Conservation (phyloP, 2,329 filamentous ascomycete genomes). For the Zymoseptoria pseudotritici region DNA sequence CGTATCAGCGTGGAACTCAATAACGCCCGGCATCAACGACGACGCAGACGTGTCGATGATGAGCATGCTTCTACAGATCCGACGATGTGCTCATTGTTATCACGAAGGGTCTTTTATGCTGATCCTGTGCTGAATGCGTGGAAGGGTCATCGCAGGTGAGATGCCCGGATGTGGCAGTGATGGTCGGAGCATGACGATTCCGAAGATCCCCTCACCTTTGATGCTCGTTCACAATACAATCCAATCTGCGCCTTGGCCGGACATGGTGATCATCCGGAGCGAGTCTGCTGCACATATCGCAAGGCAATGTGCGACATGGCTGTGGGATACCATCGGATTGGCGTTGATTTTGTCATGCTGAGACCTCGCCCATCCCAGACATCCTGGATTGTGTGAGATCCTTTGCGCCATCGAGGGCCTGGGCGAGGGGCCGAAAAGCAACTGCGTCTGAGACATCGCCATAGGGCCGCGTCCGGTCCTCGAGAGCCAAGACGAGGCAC, state of each 20-base stretch:
- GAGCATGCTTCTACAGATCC: no score
- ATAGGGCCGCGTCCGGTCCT: neutral
- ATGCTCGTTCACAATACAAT: neutral
- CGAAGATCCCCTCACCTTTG: neutral
- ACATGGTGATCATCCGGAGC: neutral
- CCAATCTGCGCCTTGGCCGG: neutral
- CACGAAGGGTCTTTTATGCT: neutral
- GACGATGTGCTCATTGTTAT: neutral
- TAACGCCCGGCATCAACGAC: neutral
- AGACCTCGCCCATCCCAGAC: neutral
- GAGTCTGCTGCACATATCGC: neutral
- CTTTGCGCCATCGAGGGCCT: neutral
- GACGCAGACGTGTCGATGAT: neutral
- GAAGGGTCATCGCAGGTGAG: neutral
- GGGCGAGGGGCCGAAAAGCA: neutral
- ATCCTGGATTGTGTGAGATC: neutral
- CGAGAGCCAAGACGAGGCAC: neutral
- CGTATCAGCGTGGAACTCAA: neutral
- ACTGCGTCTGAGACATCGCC: neutral
- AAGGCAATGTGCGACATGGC: neutral
- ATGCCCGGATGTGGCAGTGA: neutral
- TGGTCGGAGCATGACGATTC: neutral
- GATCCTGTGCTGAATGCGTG: no score
- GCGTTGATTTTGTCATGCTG: neutral
- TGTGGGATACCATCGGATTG: neutral